phyloP scores from a whole-genome alignment of 2,329 filamentous ascomycete species.

The Alternaria longipes region DNA sequence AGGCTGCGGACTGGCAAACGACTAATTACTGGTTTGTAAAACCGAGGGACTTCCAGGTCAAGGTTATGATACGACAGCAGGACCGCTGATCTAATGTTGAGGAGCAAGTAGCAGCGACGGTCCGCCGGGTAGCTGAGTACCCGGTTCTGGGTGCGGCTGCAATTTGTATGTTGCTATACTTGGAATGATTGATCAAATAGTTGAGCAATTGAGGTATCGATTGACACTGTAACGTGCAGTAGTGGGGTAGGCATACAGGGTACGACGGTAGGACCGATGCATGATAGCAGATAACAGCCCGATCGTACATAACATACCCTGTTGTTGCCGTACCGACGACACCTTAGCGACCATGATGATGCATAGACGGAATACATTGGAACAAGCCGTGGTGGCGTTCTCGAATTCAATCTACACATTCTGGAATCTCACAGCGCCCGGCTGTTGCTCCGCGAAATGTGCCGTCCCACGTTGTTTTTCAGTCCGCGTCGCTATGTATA shows the following conservation, averaged over 20 bases:
- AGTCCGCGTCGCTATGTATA: not conserved
- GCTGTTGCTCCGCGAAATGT: not conserved
- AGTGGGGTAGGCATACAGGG: not conserved
- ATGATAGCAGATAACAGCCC: conserved; percentile 2
- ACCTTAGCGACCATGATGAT: not conserved
- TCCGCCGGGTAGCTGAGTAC: conserved; percentile 3
- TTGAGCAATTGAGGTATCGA: not conserved
- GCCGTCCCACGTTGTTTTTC: not conserved
- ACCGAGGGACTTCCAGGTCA: conserved; percentile 15
- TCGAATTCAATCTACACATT: not conserved
- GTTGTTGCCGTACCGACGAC: not conserved
- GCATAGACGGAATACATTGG: not conserved
- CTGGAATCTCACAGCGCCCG: not conserved
- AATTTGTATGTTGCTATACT: conserved; percentile 3
- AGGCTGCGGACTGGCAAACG: conserved; percentile 19
- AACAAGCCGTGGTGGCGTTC: not conserved
- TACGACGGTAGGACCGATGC: not conserved
- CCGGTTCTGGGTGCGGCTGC: not conserved
- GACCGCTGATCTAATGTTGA: not conserved
- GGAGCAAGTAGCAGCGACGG: not conserved
- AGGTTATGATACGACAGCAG: conserved; percentile 10
- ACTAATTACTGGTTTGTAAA: conserved; percentile 27
- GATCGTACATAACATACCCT: not conserved
- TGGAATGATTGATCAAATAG: not conserved
- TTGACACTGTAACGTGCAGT: conserved; percentile 1